phyloP scores from a whole-genome alignment of 805 yeast species.

The Ascoidea tarda region DNA sequence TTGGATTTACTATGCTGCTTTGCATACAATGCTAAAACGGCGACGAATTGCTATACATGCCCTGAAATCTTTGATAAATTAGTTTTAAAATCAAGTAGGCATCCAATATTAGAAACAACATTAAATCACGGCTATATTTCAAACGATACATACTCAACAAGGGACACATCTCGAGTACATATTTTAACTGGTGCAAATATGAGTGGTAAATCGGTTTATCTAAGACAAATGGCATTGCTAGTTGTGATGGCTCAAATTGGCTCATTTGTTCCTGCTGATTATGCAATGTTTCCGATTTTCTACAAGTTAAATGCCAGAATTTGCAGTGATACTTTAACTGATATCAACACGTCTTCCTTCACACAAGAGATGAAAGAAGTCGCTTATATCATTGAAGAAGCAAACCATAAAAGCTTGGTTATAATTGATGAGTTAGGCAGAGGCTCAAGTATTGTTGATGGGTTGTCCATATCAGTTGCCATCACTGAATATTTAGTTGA shows the following conservation, averaged over 20 bases:
- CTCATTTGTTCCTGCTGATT: slow-evolving; percentile 31
- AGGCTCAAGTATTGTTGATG: slow-evolving; percentile 36
- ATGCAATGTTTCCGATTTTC: slow-evolving; percentile 27
- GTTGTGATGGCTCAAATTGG: slow-evolving; percentile 46
- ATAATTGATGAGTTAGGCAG: slow-evolving; percentile 44
- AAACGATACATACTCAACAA: slow-evolving; percentile 23
- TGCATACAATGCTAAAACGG: slow-evolving; percentile 15
- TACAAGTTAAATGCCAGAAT: slow-evolving; percentile 23
- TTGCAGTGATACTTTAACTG: slow-evolving; percentile 20
- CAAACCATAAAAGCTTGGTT: slow-evolving; percentile 19
- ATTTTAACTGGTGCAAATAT: slow-evolving; percentile 46
- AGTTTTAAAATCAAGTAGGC: slow-evolving; percentile 21
- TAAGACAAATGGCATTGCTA: slow-evolving; percentile 35
- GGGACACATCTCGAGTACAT: slow-evolving; percentile 25
- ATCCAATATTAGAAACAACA: slow-evolving; percentile 25
- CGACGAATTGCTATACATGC: slow-evolving; percentile 13
- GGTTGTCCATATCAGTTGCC: slow-evolving; percentile 35
- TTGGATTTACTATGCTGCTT: slow-evolving; percentile 25
- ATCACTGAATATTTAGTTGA: slow-evolving; percentile 23
- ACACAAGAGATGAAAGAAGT: slow-evolving; percentile 34
- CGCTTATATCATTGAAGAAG: slow-evolving; percentile 26
- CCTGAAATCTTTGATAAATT: slow-evolving; percentile 24
- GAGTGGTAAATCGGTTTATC: slow-evolving; percentile 50
- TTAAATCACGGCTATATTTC: slow-evolving; percentile 18
- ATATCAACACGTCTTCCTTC: slow-evolving; percentile 25